Evolutionary conservation across 2,329 filamentous ascomycete species (phyloP).

Genomic region (Gremmenia infestans): DNA sequence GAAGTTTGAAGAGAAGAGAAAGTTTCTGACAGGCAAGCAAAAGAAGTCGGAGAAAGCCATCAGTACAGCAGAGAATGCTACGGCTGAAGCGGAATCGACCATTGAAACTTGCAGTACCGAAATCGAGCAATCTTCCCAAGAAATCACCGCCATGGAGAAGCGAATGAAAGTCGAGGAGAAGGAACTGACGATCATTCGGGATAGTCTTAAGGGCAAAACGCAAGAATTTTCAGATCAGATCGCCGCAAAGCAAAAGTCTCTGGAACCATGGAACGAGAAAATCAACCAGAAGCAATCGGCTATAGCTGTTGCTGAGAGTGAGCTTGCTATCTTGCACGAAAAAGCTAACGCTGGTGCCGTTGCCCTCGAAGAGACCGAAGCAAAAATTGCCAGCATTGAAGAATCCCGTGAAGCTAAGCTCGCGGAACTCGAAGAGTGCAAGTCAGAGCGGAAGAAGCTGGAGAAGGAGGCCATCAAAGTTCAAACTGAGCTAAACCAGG

Average conservation of each 20-base stretch:
- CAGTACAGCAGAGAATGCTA: conserved; percentile 67
- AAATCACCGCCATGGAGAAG: conserved; percentile 71
- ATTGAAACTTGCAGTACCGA: conserved; percentile 75
- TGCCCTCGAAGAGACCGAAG: conserved; percentile 75
- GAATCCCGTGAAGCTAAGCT: conserved; percentile 66
- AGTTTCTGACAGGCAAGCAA: conserved; percentile 84
- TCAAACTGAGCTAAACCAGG: conserved; percentile 65
- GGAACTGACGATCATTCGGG: conserved; percentile 76
- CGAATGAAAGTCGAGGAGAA: conserved; percentile 74
- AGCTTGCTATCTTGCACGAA: conserved; percentile 85
- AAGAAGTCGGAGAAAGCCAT: conserved; percentile 94
- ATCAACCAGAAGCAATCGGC: conserved; percentile 94
- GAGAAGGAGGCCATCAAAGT: conserved; percentile 71
- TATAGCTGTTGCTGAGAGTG: conserved; percentile 90
- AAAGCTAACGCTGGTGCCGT: conserved; percentile 83
- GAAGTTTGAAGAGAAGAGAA: conserved; percentile 96
- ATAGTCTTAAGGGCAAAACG: conserved; percentile 89
- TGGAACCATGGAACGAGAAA: conserved; percentile 95
- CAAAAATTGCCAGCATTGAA: conserved; percentile 71
- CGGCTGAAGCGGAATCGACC: conserved; percentile 68
- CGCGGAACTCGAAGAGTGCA: conserved; percentile 69
- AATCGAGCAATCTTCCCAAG: conserved; percentile 68
- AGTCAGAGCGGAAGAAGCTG: conserved; percentile 64
- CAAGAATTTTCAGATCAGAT: conserved; percentile 93
- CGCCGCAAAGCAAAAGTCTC: conserved; percentile 81